These are phyloP conservation scores for Umbelopsis isabellina DNA, from an alignment of 192 early-diverging fungal species.

Conservation along the genomic window DNA sequence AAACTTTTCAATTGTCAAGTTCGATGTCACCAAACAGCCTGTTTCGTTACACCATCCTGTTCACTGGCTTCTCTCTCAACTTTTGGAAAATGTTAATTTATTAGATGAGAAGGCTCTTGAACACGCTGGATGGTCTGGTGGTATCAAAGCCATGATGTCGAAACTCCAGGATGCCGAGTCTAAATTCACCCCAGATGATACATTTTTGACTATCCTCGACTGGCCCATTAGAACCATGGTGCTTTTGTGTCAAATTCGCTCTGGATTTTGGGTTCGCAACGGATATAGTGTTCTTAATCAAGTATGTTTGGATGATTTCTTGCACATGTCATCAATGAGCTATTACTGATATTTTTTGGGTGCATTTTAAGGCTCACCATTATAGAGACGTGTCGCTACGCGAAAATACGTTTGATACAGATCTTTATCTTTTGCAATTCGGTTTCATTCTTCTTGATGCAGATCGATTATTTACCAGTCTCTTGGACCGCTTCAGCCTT, in stretches of 20 bases:
- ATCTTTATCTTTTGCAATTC: slow-evolving; percentile 86
- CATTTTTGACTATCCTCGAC: slow-evolving; percentile 69
- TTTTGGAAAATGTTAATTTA: slow-evolving; percentile 67
- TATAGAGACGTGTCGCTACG: slow-evolving; percentile 86
- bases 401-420: slow-evolving; percentile 87
- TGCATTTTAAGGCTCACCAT: slow-evolving; percentile 61
- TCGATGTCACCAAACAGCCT: slow-evolving; percentile 53
- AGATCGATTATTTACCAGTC: slow-evolving; percentile 76
- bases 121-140: slow-evolving; percentile 53
- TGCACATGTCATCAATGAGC: too few relatives aligned
- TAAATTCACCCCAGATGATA: neutral
- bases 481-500: slow-evolving; percentile 88
- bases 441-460: slow-evolving; percentile 69
- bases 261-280: slow-evolving; percentile 92
- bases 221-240: slow-evolving; percentile 77
- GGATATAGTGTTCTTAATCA: slow-evolving; percentile 74
- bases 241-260: slow-evolving; percentile 87
- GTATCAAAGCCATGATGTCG: slow-evolving; percentile 3
- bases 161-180: slow-evolving; percentile 20
- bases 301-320: slow-evolving; percentile 21
- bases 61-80: slow-evolving; percentile 85
- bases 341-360: too few relatives aligned
- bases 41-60: slow-evolving; percentile 87
- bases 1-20: slow-evolving; percentile 48
- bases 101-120: slow-evolving; percentile 56